Conservation (phyloP, 2,329 filamentous ascomycete genomes). For the Cladophialophora psammophila region DNA sequence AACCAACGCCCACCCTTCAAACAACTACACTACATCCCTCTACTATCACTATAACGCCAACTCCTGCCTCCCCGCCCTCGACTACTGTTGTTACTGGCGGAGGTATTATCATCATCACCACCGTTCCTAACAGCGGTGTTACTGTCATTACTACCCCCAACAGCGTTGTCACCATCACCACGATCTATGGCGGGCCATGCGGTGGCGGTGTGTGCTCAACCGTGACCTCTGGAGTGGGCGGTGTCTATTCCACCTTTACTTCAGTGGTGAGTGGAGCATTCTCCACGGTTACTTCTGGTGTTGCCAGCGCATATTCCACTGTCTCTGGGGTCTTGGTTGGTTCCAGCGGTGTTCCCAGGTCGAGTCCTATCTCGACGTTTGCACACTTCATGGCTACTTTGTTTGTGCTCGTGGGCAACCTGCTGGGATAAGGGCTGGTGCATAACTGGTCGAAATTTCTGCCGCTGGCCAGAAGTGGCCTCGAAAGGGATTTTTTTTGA, state of each 20-base stretch:
- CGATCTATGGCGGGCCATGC: not conserved
- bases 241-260: slow-evolving; percentile 31
- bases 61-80: not conserved
- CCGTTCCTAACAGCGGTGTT: slow-evolving; percentile 6
- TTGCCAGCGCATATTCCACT: slow-evolving; percentile 27
- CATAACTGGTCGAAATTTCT: not conserved
- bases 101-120: slow-evolving; percentile 28
- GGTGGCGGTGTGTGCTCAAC: slow-evolving; percentile 16
- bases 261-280: slow-evolving; percentile 25
- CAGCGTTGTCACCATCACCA: slow-evolving; percentile 12
- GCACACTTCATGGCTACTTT: slow-evolving; percentile 9
- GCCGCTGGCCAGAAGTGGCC: not conserved
- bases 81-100: slow-evolving; percentile 21
- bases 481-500: not conserved
- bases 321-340: slow-evolving; percentile 32
- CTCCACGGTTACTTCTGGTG: slow-evolving; percentile 27
- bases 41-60: slow-evolving; percentile 13
- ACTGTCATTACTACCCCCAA: slow-evolving; percentile 18
- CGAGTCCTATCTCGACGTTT: slow-evolving; percentile 5
- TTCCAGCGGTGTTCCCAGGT: slow-evolving; percentile 8
- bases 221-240: slow-evolving; percentile 23
- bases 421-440: slow-evolving; percentile 11
- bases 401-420: slow-evolving; percentile 14
- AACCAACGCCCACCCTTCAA: slow-evolving; percentile 14
- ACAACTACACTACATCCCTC: slow-evolving; percentile 17